These are phyloP conservation scores for Daldinia decipiens DNA, from an alignment of 495 filamentous ascomycete genomes.

Conservation along the genomic window DNA sequence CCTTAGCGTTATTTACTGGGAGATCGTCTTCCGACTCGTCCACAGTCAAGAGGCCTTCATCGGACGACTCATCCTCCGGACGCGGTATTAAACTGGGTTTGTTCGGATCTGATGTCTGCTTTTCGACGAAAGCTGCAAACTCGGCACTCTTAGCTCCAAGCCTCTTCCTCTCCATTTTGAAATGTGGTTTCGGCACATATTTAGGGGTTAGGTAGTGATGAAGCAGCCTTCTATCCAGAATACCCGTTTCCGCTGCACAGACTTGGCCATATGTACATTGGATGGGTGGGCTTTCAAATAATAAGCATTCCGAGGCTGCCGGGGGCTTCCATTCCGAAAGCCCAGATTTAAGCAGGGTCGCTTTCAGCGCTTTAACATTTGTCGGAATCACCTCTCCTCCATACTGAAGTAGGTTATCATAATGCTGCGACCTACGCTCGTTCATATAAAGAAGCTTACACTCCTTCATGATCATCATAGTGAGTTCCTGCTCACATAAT, in stretches of 20 bases:
- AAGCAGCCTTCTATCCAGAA: slow-evolving; percentile 32
- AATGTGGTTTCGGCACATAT: slow-evolving; percentile 37
- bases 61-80: slow-evolving; percentile 34
- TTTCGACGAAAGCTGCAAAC: slow-evolving; percentile 31
- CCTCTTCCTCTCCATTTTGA: slow-evolving; percentile 38
- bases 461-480: background rate
- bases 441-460: background rate
- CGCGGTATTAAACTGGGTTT: slow-evolving; percentile 23
- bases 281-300: slow-evolving; percentile 9
- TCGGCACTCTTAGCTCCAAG: slow-evolving; percentile 29
- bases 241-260: slow-evolving; percentile 18
- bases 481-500: slow-evolving; percentile 10
- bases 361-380: background rate
- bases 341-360: slow-evolving; percentile 14
- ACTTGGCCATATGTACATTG: slow-evolving; percentile 12
- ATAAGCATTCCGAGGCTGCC: slow-evolving; percentile 12
- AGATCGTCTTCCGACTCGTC: background rate
- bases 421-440: background rate
- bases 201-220: slow-evolving; percentile 24
- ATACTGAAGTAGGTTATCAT: background rate
- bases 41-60: slow-evolving; percentile 25
- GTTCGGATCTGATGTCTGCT: slow-evolving; percentile 2
- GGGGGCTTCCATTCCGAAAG: slow-evolving; percentile 28
- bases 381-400: slow-evolving; percentile 9
- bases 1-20: background rate